Conservation (phyloP, 1,284 basidiomycete species). For the Trametes versicolor region DNA sequence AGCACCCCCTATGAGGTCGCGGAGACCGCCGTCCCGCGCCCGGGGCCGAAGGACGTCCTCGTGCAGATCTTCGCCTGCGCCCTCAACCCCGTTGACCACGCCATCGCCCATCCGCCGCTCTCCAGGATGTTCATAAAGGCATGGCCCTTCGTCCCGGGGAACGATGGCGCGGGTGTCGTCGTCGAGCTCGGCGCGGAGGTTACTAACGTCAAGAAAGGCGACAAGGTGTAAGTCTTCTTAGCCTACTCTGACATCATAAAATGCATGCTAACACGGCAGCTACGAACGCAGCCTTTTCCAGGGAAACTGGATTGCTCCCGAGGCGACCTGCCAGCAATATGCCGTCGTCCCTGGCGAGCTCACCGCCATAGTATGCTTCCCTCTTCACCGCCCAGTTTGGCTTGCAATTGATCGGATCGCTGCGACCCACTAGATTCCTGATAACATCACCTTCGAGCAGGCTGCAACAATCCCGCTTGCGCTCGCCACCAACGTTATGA, state of each 20-base stretch:
- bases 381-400: not conserved
- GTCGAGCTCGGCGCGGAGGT: constrained; percentile 63
- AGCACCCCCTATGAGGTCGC: constrained; percentile 12
- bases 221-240: constrained; percentile 40
- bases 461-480: constrained; percentile 33
- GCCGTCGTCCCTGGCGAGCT: constrained; percentile 51
- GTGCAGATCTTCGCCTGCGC: constrained; percentile 19
- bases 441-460: constrained; percentile 40
- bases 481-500: constrained; percentile 10
- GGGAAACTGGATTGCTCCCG: constrained; percentile 31
- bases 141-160: constrained; percentile 52
- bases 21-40: constrained; percentile 13
- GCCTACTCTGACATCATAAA: not conserved
- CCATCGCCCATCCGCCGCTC: not conserved
- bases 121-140: not conserved
- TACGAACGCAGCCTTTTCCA: constrained; percentile 50
- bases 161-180: constrained; percentile 67
- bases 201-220: constrained; percentile 59
- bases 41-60: constrained; percentile 18
- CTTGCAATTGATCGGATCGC: no score
- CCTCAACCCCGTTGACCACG: constrained; percentile 12
- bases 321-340: constrained; percentile 60
- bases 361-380: constrained; percentile 37
- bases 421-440: not conserved
- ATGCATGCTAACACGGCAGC: not conserved